Conservation (phyloP, 176 grass and related monocot species). For the Oryza rufipogon region DNA sequence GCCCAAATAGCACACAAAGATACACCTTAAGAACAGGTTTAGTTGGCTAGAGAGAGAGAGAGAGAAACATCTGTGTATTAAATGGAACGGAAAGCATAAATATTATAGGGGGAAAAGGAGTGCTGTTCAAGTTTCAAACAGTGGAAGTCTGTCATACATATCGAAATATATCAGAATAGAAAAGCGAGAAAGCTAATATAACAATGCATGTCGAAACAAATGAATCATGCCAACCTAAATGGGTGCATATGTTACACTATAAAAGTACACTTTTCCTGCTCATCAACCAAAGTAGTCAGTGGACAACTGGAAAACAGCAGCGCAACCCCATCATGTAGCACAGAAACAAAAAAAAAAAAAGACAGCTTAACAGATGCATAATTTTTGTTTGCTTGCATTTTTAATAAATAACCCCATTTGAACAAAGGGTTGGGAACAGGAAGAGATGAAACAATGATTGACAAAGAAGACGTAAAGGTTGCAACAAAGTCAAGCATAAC, state of each 20-base stretch:
- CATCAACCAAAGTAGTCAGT: constrained; percentile 32
- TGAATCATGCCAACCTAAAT: constrained; percentile 25
- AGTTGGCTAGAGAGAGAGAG: not conserved
- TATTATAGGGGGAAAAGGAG: not conserved
- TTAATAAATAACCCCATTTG: constrained; percentile 46
- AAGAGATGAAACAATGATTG: constrained; percentile 28
- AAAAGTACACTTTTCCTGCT: constrained; percentile 8
- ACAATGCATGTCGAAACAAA: constrained; percentile 22
- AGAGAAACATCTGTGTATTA: constrained; percentile 24
- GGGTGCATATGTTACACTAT: not conserved
- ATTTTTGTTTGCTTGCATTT: constrained; percentile 11
- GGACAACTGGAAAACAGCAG: constrained; percentile 38
- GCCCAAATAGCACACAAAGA: not conserved
- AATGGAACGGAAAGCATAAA: not conserved
- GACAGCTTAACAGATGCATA: constrained; percentile 33
- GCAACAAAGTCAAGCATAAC: constrained; percentile 48
- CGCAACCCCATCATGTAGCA: constrained; percentile 10
- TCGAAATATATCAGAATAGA: not conserved
- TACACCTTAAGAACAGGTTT: constrained; percentile 28
- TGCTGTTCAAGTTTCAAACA: not conserved
- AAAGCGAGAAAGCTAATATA: constrained; percentile 5
- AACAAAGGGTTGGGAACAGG: constrained; percentile 17
- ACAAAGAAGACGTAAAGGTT: not conserved
- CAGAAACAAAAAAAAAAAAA: constrained; percentile 45
- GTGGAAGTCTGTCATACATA: not conserved